Evolutionary conservation across 208 protist genomes (phyloP), one percentile per base, ranked within the genome.

Genomic region (Trypanosoma theileri): DNA sequence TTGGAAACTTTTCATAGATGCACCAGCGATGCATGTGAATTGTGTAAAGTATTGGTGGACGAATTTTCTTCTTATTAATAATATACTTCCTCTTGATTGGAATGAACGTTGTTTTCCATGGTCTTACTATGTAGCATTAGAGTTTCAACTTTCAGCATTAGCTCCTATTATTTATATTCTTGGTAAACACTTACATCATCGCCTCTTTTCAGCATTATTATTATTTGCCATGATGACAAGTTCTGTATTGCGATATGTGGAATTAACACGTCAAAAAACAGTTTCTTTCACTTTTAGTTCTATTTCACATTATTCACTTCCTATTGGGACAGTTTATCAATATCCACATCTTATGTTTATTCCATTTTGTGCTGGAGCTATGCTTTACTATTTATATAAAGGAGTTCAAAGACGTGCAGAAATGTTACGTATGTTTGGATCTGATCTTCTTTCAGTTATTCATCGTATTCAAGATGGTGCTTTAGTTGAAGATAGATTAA

Each of bases 41-140:
- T 80, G 70, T 46, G 46, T 31, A 45, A 57, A 53, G 19, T 52
- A 71, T 28, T 73, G 69, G 75, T 80, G 75, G 75, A 72, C 75
- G 42, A 75, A 80, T 53, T 58, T 80, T 24, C 24, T 80, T 16
- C 21, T 80, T 4, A 50, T 80, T 0, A 80, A 80, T 55, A 73
- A 80, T 51, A 64, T 76, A n/a, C 12, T 75, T 46, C 75, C 75
- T 24, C 0, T 44, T 11, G 61, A 70, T 46, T 50, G 40, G 31
- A 58, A 59, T 41, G 51, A 75, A 44, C 62, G 63, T 22, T 80
- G 75, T 61, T 71, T 66, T 41, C 69, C 69, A 52, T 80, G 75
- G 63, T 69, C 69, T 10, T 80, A 80, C 26, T 80, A 76, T 41
- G 52, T 80, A 21, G 75, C 69, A 58, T 60, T 80, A 9, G 75